Conservation (phyloP, 495 filamentous ascomycete species). For the Staphylotrichum longicolle region DNA sequence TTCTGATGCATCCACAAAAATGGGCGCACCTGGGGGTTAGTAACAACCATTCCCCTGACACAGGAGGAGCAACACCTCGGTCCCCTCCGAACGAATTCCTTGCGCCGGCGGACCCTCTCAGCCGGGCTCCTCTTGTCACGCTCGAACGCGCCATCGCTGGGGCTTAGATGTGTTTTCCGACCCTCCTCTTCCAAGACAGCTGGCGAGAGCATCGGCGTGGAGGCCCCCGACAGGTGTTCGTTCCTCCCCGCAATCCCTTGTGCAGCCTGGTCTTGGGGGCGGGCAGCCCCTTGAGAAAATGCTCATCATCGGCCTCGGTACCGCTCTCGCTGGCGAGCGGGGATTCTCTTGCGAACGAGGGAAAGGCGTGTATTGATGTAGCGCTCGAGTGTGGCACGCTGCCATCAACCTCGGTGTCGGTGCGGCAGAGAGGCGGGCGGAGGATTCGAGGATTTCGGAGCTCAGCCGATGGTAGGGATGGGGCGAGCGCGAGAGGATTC, state of each 20-base stretch:
- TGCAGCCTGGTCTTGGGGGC: constrained; percentile 66
- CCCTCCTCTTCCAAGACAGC: constrained; percentile 57
- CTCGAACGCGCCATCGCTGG: constrained; percentile 26
- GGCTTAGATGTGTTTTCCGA: constrained; percentile 20
- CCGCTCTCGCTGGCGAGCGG: constrained; percentile 77
- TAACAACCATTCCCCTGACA: constrained; percentile 41
- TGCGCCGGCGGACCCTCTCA: constrained; percentile 42
- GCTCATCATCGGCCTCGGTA: constrained; percentile 88
- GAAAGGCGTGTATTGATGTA: neutral
- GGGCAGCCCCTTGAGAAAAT: constrained; percentile 75
- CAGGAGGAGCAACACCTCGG: constrained; percentile 45
- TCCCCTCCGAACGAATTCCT: constrained; percentile 46
- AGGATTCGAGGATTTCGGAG: constrained; percentile 49
- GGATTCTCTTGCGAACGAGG: constrained; percentile 42
- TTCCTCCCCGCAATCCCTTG: constrained; percentile 66
- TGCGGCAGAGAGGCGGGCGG: constrained; percentile 31
- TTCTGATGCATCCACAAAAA: constrained; percentile 33
- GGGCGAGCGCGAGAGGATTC: constrained; percentile 66
- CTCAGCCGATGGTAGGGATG: constrained; percentile 69
- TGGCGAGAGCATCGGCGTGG: constrained; percentile 60
- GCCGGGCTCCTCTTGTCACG: constrained; percentile 31
- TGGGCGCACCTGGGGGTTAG: constrained; percentile 34
- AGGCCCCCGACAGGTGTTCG: constrained; percentile 46
- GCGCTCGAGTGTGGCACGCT: neutral
- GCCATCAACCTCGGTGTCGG: neutral